Conservation (phyloP, 2,329 filamentous ascomycete genomes). For the Ustilaginoidea virens region DNA sequence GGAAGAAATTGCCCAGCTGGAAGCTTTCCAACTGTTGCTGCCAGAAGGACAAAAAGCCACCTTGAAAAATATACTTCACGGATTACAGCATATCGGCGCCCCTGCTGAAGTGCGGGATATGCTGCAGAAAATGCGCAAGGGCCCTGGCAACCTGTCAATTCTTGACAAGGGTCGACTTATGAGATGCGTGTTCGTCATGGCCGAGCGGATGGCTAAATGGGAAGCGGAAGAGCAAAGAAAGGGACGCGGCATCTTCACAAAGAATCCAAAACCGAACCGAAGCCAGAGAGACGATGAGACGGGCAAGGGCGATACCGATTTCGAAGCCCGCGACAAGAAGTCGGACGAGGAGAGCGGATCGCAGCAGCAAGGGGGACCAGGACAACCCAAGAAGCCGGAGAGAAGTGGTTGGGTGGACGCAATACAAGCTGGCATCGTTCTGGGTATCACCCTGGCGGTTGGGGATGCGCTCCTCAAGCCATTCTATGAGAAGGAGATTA, state of each 20-base stretch:
- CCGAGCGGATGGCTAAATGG: conserved; percentile 19
- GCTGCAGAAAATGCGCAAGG: conserved; percentile 34
- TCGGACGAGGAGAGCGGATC: conserved; percentile 10
- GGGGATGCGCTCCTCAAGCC: conserved; percentile 24
- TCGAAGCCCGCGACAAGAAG: conserved; percentile 7
- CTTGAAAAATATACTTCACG: conserved; percentile 43
- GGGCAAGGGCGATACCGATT: conserved; percentile 7
- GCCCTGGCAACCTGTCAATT: conserved; percentile 36
- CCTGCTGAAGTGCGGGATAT: conserved; percentile 50
- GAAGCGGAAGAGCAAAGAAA: conserved; percentile 9
- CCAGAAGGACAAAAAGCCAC: conserved; percentile 45
- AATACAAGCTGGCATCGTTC: conserved; percentile 20
- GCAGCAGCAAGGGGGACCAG: conserved; percentile 13
- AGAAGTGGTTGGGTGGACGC: conserved; percentile 20
- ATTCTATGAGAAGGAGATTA: conserved; percentile 56
- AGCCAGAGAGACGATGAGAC: conserved; percentile 9
- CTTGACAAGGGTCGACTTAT: conserved; percentile 21
- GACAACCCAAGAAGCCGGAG: conserved; percentile 20
- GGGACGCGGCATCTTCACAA: conserved; percentile 9
- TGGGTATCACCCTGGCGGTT: conserved; percentile 39
- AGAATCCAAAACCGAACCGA: conserved; percentile 11
- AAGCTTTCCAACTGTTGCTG: conserved; percentile 44
- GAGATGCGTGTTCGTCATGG: conserved; percentile 20
- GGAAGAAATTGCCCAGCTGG: conserved; percentile 34
- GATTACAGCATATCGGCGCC: conserved; percentile 52